Conservation (phyloP, 495 filamentous ascomycete species). For the Aspergillus bertholletiae region DNA sequence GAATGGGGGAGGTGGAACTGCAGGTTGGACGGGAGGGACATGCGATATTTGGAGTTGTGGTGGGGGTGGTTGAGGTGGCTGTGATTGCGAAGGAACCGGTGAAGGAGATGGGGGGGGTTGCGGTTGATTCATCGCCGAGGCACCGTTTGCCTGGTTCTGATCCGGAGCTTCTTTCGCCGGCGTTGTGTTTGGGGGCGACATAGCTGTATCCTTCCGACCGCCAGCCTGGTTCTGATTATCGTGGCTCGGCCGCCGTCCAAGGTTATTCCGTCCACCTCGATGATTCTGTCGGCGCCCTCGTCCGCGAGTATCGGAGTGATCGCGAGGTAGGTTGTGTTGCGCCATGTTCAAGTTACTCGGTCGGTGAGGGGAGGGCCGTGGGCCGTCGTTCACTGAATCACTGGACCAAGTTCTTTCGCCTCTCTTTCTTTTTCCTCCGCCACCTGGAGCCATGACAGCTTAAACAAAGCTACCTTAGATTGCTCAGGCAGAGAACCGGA, state of each 20-base stretch:
- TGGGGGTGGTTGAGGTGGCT: constrained; percentile 17
- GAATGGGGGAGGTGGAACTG: constrained; percentile 35
- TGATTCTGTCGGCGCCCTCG: constrained; percentile 40
- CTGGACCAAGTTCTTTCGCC: constrained; percentile 50
- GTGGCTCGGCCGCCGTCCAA: constrained; percentile 27
- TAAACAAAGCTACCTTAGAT: constrained; percentile 17
- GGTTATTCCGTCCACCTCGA: constrained; percentile 39
- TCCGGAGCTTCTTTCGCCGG: constrained; percentile 26
- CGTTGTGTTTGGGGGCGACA: constrained; percentile 35
- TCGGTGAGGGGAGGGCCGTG: constrained; percentile 62
- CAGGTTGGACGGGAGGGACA: constrained; percentile 15
- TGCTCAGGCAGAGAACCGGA: constrained; percentile 27
- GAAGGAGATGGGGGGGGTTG: constrained; percentile 26
- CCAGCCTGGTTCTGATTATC: constrained; percentile 31
- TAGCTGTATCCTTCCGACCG: constrained; percentile 31
- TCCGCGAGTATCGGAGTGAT: constrained; percentile 43
- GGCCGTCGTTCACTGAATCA: constrained; percentile 48
- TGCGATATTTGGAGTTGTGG: constrained; percentile 15
- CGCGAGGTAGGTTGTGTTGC: constrained; percentile 45
- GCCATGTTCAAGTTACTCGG: constrained; percentile 58
- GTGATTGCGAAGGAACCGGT: constrained; percentile 19
- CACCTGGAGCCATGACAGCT: constrained; percentile 48
- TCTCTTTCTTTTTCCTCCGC: constrained; percentile 57
- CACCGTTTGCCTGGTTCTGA: constrained; percentile 23
- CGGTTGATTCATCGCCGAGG: constrained; percentile 8